Conservation (phyloP, 768 basidiomycete genomes). For the Boletus rubescentipes region DNA sequence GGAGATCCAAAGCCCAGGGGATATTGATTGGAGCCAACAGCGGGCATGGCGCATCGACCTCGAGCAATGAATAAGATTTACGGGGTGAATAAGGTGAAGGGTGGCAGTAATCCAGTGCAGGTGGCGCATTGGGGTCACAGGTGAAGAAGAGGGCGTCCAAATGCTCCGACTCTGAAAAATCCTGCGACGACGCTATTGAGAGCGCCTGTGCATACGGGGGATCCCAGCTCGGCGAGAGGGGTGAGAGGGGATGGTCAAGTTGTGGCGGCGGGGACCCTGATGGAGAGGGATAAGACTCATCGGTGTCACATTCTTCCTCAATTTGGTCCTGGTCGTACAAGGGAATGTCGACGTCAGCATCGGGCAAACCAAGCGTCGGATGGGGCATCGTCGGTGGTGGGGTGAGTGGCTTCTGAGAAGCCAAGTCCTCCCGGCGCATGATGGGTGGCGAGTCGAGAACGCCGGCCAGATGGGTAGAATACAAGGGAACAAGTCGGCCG, state of each 20-base stretch:
- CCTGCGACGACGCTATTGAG: constrained; percentile 15
- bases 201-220: constrained; percentile 11
- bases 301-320: constrained; percentile 20
- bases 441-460: constrained; percentile 37
- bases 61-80: constrained; percentile 25
- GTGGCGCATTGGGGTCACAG: constrained; percentile 11
- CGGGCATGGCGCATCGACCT: constrained; percentile 16
- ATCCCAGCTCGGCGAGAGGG: constrained; percentile 37
- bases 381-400: constrained; percentile 45
- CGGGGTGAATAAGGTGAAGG: constrained; percentile 16
- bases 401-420: constrained; percentile 36
- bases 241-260: constrained; percentile 28
- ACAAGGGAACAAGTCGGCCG: constrained; percentile 15
- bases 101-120: constrained; percentile 12
- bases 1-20: constrained; percentile 19
- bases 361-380: constrained; percentile 37
- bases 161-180: constrained; percentile 18
- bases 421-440: constrained; percentile 31
- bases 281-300: constrained; percentile 17
- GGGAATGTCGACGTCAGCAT: constrained; percentile 26
- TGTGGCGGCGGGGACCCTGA: constrained; percentile 18
- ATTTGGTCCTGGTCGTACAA: constrained; percentile 16
- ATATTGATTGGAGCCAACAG: constrained; percentile 24
- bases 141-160: constrained; percentile 20
- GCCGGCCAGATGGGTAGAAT: constrained; percentile 30